Percentiles rank a stretch among this genome's conserved stretches.
Conservation (phyloP, 2,329 filamentous ascomycete genomes). For the Claviceps monticola region DNA sequence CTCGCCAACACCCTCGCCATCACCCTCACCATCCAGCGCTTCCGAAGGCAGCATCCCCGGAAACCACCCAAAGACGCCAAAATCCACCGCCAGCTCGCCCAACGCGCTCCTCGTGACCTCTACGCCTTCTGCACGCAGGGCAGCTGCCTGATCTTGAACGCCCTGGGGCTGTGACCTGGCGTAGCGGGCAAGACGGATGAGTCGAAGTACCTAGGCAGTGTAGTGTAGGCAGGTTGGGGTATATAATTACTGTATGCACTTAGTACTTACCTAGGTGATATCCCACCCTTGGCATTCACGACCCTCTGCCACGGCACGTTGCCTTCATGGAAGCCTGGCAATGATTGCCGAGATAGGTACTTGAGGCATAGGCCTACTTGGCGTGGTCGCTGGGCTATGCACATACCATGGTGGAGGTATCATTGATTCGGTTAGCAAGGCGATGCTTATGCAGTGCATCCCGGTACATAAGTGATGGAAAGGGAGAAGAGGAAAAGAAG, state of each 20-base stretch:
- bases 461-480: not conserved
- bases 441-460: not conserved
- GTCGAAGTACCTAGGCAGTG: too few relatives aligned
- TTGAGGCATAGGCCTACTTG: constrained; percentile 89
- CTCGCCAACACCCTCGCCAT: not conserved
- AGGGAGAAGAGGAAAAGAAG: not conserved
- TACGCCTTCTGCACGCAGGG: constrained; percentile 38
- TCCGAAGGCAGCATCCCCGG: constrained; percentile 35
- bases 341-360: constrained; percentile 50
- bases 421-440: too few relatives aligned
- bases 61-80: constrained; percentile 42
- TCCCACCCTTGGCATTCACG: constrained; percentile 73
- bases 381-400: constrained; percentile 52
- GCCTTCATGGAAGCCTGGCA: constrained; percentile 47
- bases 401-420: not conserved
- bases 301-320: constrained; percentile 95
- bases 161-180: constrained; percentile 35
- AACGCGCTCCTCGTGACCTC: constrained; percentile 32
- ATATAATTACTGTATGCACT: not conserved
- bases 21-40: not conserved
- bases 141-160: constrained; percentile 34
- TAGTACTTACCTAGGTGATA: constrained; percentile 62
- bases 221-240: too few relatives aligned
- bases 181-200: too few relatives aligned
- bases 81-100: constrained; percentile 38